Evolutionary conservation across 2,329 filamentous ascomycete species (phyloP).

Genomic region (Clarireedia monteithiana): DNA sequence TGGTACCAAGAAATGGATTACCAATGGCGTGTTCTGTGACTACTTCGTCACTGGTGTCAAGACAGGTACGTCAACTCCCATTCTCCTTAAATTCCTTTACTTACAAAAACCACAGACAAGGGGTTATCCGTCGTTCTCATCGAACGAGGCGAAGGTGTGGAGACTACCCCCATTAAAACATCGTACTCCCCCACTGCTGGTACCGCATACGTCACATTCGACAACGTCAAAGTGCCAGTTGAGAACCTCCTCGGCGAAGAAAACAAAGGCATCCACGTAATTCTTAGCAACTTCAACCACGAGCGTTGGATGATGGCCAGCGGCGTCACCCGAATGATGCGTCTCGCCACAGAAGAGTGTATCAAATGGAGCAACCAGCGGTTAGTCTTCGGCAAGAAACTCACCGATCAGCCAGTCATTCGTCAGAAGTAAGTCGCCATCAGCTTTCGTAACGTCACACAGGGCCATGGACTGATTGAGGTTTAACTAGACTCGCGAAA

Average conservation of each 20-base stretch:
- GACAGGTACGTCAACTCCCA: slow-evolving; percentile 36
- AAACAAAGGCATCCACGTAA: slow-evolving; percentile 78
- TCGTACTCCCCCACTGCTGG: slow-evolving; percentile 67
- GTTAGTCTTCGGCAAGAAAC: slow-evolving; percentile 72
- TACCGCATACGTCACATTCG: slow-evolving; percentile 56
- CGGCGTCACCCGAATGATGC: slow-evolving; percentile 54
- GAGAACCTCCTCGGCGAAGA: slow-evolving; percentile 73
- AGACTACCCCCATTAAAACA: slow-evolving; percentile 73
- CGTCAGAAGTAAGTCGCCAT: slow-evolving; percentile 56
- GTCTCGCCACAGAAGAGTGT: slow-evolving; percentile 71
- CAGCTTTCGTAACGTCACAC: no score
- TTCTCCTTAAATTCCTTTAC: neutral
- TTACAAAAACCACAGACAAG: slow-evolving; percentile 41
- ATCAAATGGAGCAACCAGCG: slow-evolving; percentile 86
- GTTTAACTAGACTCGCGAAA: slow-evolving; percentile 55
- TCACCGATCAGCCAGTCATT: slow-evolving; percentile 78
- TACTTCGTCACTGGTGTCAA: slow-evolving; percentile 78
- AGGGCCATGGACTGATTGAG: no score
- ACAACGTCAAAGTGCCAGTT: slow-evolving; percentile 79
- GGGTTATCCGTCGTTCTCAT: slow-evolving; percentile 73
- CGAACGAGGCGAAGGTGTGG: slow-evolving; percentile 63
- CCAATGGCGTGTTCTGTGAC: slow-evolving; percentile 71
- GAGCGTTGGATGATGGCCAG: slow-evolving; percentile 68
- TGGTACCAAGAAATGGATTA: slow-evolving; percentile 81
- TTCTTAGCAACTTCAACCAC: slow-evolving; percentile 85